Percentiles rank a stretch among this genome's conserved stretches.
phyloP scores from a whole-genome alignment of 768 basidiomycete genomes.

The Lyophyllum shimeji region DNA sequence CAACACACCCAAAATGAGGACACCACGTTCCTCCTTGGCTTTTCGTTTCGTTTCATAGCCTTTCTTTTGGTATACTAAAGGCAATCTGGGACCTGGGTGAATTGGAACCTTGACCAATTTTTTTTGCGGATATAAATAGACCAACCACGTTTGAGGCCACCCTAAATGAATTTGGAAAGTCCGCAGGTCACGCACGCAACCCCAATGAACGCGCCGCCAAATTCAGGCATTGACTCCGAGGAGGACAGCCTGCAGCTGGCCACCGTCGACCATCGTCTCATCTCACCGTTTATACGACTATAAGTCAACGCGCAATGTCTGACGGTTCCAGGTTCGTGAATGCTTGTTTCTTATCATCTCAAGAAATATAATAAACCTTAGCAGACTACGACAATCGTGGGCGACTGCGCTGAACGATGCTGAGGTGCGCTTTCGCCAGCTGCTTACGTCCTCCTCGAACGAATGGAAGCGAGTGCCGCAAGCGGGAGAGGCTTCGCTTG shows the following conservation, averaged over 20 bases:
- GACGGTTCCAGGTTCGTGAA: constrained; percentile 60
- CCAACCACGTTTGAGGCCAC: background rate
- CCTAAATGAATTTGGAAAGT: constrained; percentile 6
- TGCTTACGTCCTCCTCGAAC: constrained; percentile 67
- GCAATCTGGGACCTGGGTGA: too few relatives aligned
- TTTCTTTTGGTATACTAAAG: too few relatives aligned
- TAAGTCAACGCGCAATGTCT: constrained; percentile 32
- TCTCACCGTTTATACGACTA: background rate
- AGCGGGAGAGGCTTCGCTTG: constrained; percentile 34
- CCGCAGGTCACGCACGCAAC: constrained; percentile 10
- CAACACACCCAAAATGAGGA: background rate
- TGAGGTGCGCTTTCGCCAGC: constrained; percentile 73
- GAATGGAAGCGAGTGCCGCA: constrained; percentile 82
- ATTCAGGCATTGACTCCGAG: constrained; percentile 7
- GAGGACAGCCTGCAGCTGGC: constrained; percentile 4
- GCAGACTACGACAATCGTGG: constrained; percentile 83
- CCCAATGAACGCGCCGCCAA: constrained; percentile 6
- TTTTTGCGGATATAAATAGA: too few relatives aligned
- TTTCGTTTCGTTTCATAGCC: too few relatives aligned
- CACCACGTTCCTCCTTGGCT: background rate
- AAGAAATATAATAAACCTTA: background rate
- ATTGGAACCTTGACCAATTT: too few relatives aligned
- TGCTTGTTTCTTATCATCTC: background rate
- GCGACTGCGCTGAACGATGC: constrained; percentile 71
- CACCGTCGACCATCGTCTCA: background rate